Evolutionary conservation across 345 rosid species (phyloP), one percentile per base, ranked within the genome.

Genomic region (Eucalyptus regnans): DNA sequence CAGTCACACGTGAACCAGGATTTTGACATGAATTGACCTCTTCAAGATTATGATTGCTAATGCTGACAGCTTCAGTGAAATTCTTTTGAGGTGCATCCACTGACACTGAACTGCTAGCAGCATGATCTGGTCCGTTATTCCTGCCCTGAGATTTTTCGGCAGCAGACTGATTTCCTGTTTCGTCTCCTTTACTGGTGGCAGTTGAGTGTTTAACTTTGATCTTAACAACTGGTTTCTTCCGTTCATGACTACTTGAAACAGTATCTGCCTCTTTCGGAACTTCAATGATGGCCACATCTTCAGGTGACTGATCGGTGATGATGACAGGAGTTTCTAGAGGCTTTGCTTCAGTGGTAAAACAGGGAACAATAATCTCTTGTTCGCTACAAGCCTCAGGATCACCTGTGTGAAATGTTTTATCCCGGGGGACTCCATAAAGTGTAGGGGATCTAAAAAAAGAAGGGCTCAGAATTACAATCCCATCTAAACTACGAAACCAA

Each of bases 41-140:
- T 89, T 98, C 99, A 29, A 95, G 89, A 90, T 94, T 96, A 88
- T 94, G 98, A 90, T 95, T 94, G 94, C 94, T 93, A 25, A 92
- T 90, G 92, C 98, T 96, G 89, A 91, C 96, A 87, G 95, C 98
- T 86, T 95, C 98, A 2, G 92, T 90, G 4, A 95, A 93, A 92
- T 93, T 93, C 92, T 96, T 94, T 81, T 88, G 98, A 64, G 99
- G 99, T 37, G 99, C 99, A 91, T 98, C 99, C 48, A 96, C 99
- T 29, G 98, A 98, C 90, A 96, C 94, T 46, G 99, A 98, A 92
- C 99, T 95, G 91, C 94, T 94, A 64, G 93, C 92, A 22, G 94
- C 93, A 66, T 89, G 90, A 88, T 94, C 96, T 56, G 90, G 89
- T 86, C 94, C 96, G 79, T 86, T 94, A 71, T 89, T 93, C 85